Base-by-base conservation (phyloP, 768 basidiomycete genomes). In the Termitomyces sp. region DNA sequence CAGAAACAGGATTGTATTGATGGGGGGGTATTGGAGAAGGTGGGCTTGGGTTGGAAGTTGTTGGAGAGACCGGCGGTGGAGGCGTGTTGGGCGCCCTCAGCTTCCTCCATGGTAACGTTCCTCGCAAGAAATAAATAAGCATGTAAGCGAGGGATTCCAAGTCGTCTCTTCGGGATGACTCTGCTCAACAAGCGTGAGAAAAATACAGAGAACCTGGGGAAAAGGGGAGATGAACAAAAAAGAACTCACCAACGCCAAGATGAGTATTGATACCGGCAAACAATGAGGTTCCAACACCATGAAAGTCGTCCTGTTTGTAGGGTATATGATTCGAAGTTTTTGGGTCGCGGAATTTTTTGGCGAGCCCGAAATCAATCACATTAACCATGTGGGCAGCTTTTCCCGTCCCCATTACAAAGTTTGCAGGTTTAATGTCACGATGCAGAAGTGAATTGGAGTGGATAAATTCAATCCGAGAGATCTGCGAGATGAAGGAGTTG, bases 401-500 rank as follows among this genome's bases (percentile, higher is more conserved):
- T 35, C 73, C 75, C 67, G 69, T 86, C 60, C 93, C 91, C 92
- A 98, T 98, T 59, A 99, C 88, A 68, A 99, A 99, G 74, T 99
- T 98, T 65, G 96, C 96, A 37, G 96, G 96, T 71, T 98, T 99
- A 72, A 99, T 89, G 69, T 98, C 96, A 62, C 96, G 90, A 70
- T 98, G 96, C 41, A 97, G 85, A 63, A 96, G 89, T 66, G 92
- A 91, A 66, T 92, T 88, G 1, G 90, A 91, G 73, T 99, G 96
- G 62, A 98, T 94, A 71, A 94, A 98, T 71, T 97, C 92, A 66
- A 98, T 88, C 47, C 96, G 93, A 8, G 93, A 92, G 70, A 97
- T 86, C 94, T 95, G 64, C 56, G 34, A 35, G n/a, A 40, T 17
- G 40, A 55, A 32, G 59, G 43, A 28, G n/a, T 49, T 63, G 23